These are phyloP conservation scores for Setaria italica DNA, from an alignment of 202 grass and related monocot genomes.

Conservation along the genomic window DNA sequence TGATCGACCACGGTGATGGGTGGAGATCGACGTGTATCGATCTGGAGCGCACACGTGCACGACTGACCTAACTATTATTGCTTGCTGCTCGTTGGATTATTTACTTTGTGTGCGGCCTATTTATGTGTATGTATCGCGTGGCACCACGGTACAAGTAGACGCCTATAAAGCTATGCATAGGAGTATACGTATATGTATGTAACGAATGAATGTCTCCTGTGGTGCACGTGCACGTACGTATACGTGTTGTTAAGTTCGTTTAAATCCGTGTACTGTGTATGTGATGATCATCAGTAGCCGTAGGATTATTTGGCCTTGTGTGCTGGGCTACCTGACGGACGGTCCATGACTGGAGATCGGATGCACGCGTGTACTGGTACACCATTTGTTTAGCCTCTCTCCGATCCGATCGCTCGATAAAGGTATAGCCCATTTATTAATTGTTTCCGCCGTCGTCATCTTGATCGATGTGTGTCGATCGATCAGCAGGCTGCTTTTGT, in stretches of 20 bases:
- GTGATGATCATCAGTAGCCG: not conserved
- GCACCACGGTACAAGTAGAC: slow-evolving; percentile 26
- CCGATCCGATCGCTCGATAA: not conserved
- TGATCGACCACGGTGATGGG: not conserved
- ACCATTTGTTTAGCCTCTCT: not conserved
- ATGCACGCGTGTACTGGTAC: not conserved
- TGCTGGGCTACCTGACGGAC: not conserved
- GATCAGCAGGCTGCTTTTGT: not conserved
- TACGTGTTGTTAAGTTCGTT: slow-evolving; percentile 1
- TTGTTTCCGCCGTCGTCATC: not conserved
- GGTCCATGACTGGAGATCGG: not conserved
- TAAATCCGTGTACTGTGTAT: not conserved
- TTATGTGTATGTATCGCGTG: not conserved
- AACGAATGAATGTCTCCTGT: slow-evolving; percentile 19
- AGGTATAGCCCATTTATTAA: not conserved
- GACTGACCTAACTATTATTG: slow-evolving; percentile 1
- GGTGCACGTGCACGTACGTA: not conserved
- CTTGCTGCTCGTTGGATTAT: not conserved
- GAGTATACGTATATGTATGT: not conserved
- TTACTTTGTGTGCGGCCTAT: not conserved
- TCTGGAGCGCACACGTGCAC: not conserved
- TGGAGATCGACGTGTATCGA: too few relatives aligned
- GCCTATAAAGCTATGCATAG: not conserved
- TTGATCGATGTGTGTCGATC: not conserved
- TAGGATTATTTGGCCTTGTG: not conserved